Evolutionary conservation across 2,329 filamentous ascomycete species (phyloP), one percentile per base, ranked within the genome.

Genomic region (Neonectria coccinea): DNA sequence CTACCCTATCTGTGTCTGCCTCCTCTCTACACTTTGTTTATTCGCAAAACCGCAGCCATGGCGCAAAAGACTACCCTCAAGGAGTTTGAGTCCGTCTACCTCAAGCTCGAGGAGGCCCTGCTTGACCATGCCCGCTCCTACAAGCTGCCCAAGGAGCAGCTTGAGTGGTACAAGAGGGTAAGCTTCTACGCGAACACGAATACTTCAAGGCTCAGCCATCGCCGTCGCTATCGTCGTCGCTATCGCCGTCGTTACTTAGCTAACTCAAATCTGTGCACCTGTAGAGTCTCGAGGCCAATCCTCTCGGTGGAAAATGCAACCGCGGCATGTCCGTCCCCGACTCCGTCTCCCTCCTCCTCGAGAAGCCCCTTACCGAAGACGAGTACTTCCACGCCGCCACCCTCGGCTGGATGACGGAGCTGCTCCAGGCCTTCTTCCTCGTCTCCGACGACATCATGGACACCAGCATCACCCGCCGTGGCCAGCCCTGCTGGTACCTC

Each of bases 381-480:
- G 91, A 98, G 82, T 97, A 94, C 86, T 96, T 97, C 84, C 85
- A 92, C 73, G 86, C 95, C 52, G 92, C 94, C 48, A 91, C 93
- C 18, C 88, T 99, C 18, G 96, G 96, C 77, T 99, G 96, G 96
- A 89, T 97, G 87, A 97, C 97, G 68, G 96, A 99, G 87, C 89
- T 99, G 54, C 91, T 99, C 36, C 96, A 99, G 84, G 95, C 96
- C 70, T 98, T 97, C 87, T 98, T 99, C 89, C 89, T 99, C 64
- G 96, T 99, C 70, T 94, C 93, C 48, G 96, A 99, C 83, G 96
- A 99, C 81, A 97, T 99, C 76, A 99, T 99, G 96, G 96, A 99
- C 83, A 83, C 87, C 74, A 97, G 92, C 80, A 96, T 97, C 81
- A 99, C 96, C 61, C 94, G 96, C 66, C 93, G 96, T 72, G 94